Conservation (phyloP, 495 filamentous ascomycete genomes). For the Podospora conica region DNA sequence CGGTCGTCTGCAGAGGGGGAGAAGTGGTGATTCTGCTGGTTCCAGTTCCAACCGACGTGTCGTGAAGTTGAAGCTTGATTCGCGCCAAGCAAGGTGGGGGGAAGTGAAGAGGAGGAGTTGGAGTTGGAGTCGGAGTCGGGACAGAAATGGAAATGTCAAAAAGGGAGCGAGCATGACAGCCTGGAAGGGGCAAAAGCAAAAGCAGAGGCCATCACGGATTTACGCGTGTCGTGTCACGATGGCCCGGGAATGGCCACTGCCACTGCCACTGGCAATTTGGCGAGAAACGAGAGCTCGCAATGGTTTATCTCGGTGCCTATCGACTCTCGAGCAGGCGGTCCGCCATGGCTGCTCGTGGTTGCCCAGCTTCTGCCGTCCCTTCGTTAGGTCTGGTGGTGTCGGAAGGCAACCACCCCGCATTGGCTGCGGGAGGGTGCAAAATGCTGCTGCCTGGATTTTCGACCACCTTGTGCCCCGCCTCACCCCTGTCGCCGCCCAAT, state of each 20-base stretch:
- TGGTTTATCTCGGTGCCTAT: constrained; percentile 31
- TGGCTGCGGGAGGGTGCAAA: constrained; percentile 18
- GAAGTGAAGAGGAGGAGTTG: background rate
- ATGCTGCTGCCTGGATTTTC: constrained; percentile 29
- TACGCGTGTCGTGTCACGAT: background rate
- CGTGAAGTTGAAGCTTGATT: too few relatives aligned
- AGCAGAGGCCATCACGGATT: background rate
- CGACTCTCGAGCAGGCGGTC: background rate
- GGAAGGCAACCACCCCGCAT: constrained; percentile 7
- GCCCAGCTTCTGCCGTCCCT: background rate
- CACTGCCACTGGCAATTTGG: background rate
- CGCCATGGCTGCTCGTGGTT: constrained; percentile 2
- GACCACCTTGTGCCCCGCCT: constrained; percentile 5
- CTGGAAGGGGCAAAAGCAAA: background rate
- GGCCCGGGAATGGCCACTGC: background rate
- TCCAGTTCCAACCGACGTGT: too few relatives aligned
- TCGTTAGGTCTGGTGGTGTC: background rate
- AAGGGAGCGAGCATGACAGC: background rate
- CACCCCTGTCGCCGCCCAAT: background rate
- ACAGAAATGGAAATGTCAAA: background rate
- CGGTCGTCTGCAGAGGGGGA: background rate
- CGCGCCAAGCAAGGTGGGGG: background rate
- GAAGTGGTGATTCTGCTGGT: too few relatives aligned
- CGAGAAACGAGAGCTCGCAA: background rate
- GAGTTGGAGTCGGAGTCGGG: too few relatives aligned